A percentile compares a stretch with the other conserved stretches of the same genome.
phyloP scores from a whole-genome alignment of 164 flowering plant species.

The Berberis vulgaris region DNA sequence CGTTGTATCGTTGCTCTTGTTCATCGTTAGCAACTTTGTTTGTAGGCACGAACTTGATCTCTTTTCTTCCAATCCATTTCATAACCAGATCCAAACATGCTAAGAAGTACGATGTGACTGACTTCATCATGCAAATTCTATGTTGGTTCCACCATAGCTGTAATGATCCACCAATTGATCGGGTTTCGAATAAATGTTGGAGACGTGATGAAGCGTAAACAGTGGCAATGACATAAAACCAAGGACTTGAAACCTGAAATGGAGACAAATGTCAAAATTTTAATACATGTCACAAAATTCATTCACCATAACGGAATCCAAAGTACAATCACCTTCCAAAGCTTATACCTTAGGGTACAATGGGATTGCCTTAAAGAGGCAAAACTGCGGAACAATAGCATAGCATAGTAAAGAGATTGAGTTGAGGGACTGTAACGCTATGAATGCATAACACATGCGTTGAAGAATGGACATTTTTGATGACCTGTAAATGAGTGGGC shows the following conservation, averaged over 20 bases:
- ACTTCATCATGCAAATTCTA: conserved; percentile 17
- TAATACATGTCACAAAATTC: too few relatives aligned
- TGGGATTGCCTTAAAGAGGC: conserved; percentile 13
- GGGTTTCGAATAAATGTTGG: conserved; percentile 12
- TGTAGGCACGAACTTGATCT: conserved; percentile 24
- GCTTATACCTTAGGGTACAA: conserved; percentile 15
- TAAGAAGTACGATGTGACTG: conserved; percentile 11
- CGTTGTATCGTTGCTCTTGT: conserved; percentile 13
- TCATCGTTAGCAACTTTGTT: conserved; percentile 24
- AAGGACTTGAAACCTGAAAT: conserved; percentile 21
- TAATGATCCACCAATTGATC: conserved; percentile 12
- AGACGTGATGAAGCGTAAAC: conserved; percentile 8
- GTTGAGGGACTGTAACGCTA: background rate
- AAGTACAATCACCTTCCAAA: background rate
- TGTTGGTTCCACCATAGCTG: conserved; percentile 14
- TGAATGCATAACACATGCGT: too few relatives aligned
- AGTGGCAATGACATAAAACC: conserved; percentile 13
- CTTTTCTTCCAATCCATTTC: conserved; percentile 12
- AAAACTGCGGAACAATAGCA: conserved; percentile 14
- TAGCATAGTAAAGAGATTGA: conserved; percentile 8
- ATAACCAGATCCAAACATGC: conserved; percentile 11
- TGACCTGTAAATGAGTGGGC: conserved; percentile 23
- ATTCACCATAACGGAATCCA: background rate
- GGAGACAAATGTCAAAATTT: too few relatives aligned
- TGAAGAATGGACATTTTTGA: conserved; percentile 12